A percentile compares a stretch with the other conserved stretches of the same genome.
Evolutionary conservation across 2,329 filamentous ascomycete genomes (phyloP).

Genomic region (Colletotrichum sp.): DNA sequence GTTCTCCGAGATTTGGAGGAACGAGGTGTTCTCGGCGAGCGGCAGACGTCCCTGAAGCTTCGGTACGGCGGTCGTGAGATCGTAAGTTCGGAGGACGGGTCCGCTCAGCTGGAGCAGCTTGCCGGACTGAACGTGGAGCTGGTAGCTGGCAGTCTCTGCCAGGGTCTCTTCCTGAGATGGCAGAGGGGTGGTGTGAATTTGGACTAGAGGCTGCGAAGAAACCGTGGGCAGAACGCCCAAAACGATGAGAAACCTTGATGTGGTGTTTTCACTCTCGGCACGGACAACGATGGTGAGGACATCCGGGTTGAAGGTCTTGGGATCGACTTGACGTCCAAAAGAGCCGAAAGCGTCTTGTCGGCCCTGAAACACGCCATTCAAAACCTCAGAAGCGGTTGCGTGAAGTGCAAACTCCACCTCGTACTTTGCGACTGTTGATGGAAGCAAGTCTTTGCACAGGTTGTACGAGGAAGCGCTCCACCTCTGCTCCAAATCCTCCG

Average conservation of each 20-base stretch:
- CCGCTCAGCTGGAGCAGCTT: conserved; percentile 64
- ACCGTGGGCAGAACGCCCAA: conserved; percentile 32
- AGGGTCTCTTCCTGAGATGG: conserved; percentile 25
- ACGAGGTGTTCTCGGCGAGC: conserved; percentile 60
- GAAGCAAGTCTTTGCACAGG: conserved; percentile 45
- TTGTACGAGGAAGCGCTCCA: conserved; percentile 51
- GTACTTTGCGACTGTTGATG: conserved; percentile 37
- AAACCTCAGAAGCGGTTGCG: conserved; percentile 51
- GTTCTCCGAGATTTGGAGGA: conserved; percentile 70
- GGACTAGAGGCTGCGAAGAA: conserved; percentile 31
- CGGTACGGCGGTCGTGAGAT: conserved; percentile 67
- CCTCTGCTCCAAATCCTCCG: conserved; percentile 54
- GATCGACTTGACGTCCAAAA: conserved; percentile 52
- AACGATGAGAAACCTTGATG: conserved; percentile 36
- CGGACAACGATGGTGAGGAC: conserved; percentile 58
- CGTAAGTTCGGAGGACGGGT: conserved; percentile 63
- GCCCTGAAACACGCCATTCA: conserved; percentile 60
- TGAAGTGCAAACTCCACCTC: conserved; percentile 56
- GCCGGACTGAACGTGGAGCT: conserved; percentile 68
- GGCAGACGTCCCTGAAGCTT: conserved; percentile 61
- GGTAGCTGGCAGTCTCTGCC: conserved; percentile 41
- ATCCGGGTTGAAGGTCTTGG: conserved; percentile 52
- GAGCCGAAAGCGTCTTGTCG: conserved; percentile 57
- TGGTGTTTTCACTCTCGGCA: conserved; percentile 24
- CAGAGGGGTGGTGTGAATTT: conserved; percentile 44